Conservation (phyloP, 805 yeast genomes). For the Myxozyma nipponensis region DNA sequence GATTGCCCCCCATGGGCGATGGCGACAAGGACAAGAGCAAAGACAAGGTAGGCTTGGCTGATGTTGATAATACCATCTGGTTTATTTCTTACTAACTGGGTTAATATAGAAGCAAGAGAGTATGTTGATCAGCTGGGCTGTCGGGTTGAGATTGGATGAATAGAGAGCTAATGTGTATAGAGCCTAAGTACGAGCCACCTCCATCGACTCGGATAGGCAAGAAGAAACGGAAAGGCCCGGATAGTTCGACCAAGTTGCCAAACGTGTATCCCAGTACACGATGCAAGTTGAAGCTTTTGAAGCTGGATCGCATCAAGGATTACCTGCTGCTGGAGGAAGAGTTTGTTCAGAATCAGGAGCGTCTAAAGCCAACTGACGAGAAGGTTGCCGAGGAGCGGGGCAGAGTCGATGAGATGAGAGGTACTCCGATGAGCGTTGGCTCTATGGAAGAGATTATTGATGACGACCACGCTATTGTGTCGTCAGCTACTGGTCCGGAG, state of each 20-base stretch:
- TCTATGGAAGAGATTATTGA: conserved; percentile 95
- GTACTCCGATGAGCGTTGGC: conserved; percentile 94
- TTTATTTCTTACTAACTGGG: conserved; percentile 1
- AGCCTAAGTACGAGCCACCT: conserved; percentile 98
- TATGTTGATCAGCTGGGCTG: conserved; percentile 20
- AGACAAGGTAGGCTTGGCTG: conserved; percentile 25
- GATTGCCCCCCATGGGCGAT: conserved; percentile 33
- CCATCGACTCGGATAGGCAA: conserved; percentile 91
- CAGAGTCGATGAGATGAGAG: conserved; percentile 91
- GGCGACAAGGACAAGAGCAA: conserved; percentile 36
- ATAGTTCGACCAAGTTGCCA: conserved; percentile 83
- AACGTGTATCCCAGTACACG: conserved; percentile 87
- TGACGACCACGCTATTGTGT: conserved; percentile 98
- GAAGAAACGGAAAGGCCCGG: conserved; percentile 80
- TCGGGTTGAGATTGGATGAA: background rate
- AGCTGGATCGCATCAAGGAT: conserved; percentile 94
- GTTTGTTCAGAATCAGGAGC: conserved; percentile 91
- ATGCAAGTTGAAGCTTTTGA: conserved; percentile 83
- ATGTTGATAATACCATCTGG: background rate
- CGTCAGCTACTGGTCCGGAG: conserved; percentile 94
- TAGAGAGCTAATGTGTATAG: conserved; percentile 42
- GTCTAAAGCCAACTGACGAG: conserved; percentile 92
- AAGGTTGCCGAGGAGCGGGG: conserved; percentile 94
- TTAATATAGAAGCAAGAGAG: conserved; percentile 33
- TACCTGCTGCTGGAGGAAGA: conserved; percentile 89